Evolutionary conservation across 495 filamentous ascomycete genomes (phyloP).

Genomic region (Penicillium turbatum): DNA sequence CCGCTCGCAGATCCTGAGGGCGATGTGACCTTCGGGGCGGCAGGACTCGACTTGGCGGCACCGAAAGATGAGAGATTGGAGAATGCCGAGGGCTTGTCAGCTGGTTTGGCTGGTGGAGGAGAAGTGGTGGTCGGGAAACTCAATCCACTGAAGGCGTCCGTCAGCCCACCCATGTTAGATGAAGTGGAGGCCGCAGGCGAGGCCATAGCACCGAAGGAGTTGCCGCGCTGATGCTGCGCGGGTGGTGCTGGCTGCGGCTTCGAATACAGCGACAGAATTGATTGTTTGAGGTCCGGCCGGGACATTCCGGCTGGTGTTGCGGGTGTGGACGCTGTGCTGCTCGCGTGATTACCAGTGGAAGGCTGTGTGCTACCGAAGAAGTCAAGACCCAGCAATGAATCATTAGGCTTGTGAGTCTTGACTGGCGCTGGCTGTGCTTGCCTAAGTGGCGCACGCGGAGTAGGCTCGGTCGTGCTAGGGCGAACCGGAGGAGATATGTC

Average conservation of each 20-base stretch:
- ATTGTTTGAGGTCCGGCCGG: conserved; percentile 92
- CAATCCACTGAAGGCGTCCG: conserved; percentile 83
- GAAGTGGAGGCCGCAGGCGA: conserved; percentile 49
- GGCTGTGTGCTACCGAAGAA: conserved; percentile 75
- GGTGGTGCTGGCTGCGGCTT: conserved; percentile 64
- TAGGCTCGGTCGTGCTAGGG: conserved; percentile 62
- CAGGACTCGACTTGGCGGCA: conserved; percentile 50
- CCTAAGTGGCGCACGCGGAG: conserved; percentile 48
- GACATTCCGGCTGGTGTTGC: conserved; percentile 58
- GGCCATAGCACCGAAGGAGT: conserved; percentile 65
- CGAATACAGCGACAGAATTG: conserved; percentile 91
- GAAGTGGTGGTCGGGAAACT: conserved; percentile 63
- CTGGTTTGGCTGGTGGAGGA: conserved; percentile 46
- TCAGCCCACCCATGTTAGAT: conserved; percentile 65
- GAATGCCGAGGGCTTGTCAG: conserved; percentile 65
- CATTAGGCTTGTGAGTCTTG: conserved; percentile 66
- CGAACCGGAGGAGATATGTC: conserved; percentile 56
- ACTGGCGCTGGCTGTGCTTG: conserved; percentile 49
- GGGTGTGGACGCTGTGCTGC: conserved; percentile 63
- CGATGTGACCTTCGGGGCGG: conserved; percentile 49
- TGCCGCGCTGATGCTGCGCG: conserved; percentile 52
- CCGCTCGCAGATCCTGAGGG: conserved; percentile 52
- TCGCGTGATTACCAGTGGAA: conserved; percentile 61
- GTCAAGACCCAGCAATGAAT: conserved; percentile 88
- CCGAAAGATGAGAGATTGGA: conserved; percentile 63